phyloP scores from a whole-genome alignment of 306 rosid species.

The Acacia confusa region DNA sequence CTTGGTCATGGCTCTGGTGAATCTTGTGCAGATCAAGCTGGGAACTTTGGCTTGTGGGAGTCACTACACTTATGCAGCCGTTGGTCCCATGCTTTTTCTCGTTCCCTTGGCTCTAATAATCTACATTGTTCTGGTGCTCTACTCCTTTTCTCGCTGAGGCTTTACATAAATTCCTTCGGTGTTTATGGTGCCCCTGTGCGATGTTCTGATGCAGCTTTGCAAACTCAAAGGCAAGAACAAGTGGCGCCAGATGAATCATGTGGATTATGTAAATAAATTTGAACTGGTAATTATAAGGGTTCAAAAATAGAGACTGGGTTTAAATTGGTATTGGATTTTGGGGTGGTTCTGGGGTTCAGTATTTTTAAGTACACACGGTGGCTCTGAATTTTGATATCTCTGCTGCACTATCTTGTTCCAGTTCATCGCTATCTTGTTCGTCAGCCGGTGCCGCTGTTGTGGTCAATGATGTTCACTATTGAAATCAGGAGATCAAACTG shows the following conservation, averaged over 20 bases:
- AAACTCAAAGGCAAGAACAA: background rate
- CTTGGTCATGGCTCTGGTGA: conserved; percentile 74
- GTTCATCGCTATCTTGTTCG: background rate
- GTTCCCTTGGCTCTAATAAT: conserved; percentile 69
- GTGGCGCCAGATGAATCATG: background rate
- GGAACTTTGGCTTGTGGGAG: conserved; percentile 73
- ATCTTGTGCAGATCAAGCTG: conserved; percentile 76
- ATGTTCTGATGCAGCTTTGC: background rate
- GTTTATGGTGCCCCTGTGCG: background rate
- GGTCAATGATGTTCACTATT: background rate
- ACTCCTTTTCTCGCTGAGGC: conserved; percentile 63
- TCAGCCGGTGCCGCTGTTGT: background rate
- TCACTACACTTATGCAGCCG: conserved; percentile 57
- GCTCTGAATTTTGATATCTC: background rate
- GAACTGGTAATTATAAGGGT: background rate
- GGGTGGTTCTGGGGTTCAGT: background rate
- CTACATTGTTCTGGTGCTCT: conserved; percentile 64
- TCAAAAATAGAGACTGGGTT: background rate
- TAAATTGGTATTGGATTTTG: background rate
- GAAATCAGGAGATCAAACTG: background rate
- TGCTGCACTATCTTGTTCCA: background rate
- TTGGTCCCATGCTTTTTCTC: conserved; percentile 69
- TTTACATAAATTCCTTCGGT: background rate
- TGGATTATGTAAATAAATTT: background rate
- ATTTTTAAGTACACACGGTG: background rate